These are phyloP conservation scores for Isabelozyma rhagii DNA, from an alignment of 805 yeast genomes.

Conservation along the genomic window DNA sequence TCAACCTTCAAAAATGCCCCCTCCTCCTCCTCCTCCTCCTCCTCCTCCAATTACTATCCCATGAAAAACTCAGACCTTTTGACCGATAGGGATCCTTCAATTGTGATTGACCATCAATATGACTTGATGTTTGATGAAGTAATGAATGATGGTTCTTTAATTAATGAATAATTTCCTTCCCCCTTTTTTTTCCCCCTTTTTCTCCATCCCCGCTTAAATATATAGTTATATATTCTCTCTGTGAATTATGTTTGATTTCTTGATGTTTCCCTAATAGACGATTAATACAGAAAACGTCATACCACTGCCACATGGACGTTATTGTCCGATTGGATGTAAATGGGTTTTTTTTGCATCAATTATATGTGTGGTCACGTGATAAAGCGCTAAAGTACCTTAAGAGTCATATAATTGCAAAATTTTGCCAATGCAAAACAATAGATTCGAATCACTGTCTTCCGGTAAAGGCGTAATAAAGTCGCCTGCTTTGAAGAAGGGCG, in stretches of 20 bases:
- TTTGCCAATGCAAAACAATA: too few relatives aligned
- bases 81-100: neutral
- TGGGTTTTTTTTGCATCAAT: neutral
- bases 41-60: neutral
- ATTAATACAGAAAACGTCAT: neutral
- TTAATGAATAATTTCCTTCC: neutral
- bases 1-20: neutral
- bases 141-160: conserved; percentile 8
- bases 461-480: too few relatives aligned
- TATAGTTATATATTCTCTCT: neutral
- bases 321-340: neutral
- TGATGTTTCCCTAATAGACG: neutral
- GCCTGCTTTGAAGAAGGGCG: too few relatives aligned
- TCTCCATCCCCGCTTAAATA: neutral
- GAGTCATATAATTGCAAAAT: too few relatives aligned
- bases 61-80: neutral
- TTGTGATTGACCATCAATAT: conserved; percentile 6
- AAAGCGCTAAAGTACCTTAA: too few relatives aligned
- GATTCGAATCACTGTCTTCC: too few relatives aligned
- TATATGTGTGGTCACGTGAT: neutral
- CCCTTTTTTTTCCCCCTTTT: neutral
- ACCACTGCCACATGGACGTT: neutral
- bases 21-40: neutral
- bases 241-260: neutral
- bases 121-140: conserved; percentile 27